A percentile compares a stretch with the other conserved stretches of the same genome.
Conservation (phyloP, 1,139 yeast species). For the Taphrina wiesneri region DNA sequence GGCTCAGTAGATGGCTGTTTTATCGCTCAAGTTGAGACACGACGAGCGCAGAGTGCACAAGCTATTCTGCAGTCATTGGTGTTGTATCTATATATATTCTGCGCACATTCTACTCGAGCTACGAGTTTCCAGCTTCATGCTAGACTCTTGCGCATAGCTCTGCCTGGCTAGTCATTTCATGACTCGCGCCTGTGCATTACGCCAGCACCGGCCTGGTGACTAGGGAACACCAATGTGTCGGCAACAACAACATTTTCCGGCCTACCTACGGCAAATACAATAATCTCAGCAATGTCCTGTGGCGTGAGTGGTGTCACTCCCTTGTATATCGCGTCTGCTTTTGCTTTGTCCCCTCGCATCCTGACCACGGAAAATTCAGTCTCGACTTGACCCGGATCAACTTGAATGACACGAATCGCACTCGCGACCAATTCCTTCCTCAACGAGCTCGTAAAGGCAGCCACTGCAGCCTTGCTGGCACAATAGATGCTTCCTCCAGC, state of each 20-base stretch:
- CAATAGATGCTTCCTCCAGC: conserved; percentile 74
- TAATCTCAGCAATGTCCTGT: conserved; percentile 77
- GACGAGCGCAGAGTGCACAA: too few species aligned
- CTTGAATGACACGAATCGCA: conserved; percentile 65
- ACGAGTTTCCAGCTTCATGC: not conserved
- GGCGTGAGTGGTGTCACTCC: conserved; percentile 74
- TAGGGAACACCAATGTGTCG: conserved; percentile 34
- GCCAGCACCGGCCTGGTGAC: conserved; percentile 35
- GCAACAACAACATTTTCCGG: conserved; percentile 38
- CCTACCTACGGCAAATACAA: conserved; percentile 60
- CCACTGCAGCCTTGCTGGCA: conserved; percentile 81
- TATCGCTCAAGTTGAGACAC: too few species aligned
- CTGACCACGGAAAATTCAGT: conserved; percentile 66
- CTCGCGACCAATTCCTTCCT: conserved; percentile 77
- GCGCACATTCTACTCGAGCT: not conserved
- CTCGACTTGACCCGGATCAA: conserved; percentile 86
- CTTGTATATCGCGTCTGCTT: conserved; percentile 70
- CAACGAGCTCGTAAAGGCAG: conserved; percentile 71
- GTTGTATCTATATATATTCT: not conserved
- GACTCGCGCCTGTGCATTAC: conserved; percentile 25
- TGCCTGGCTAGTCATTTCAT: too few species aligned
- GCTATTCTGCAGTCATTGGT: too few species aligned
- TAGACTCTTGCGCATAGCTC: too few species aligned
- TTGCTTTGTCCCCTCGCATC: conserved; percentile 65
- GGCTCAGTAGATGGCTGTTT: too few species aligned